These are phyloP conservation scores for Gyrodon lividus DNA, from an alignment of 768 basidiomycete genomes.

Conservation along the genomic window DNA sequence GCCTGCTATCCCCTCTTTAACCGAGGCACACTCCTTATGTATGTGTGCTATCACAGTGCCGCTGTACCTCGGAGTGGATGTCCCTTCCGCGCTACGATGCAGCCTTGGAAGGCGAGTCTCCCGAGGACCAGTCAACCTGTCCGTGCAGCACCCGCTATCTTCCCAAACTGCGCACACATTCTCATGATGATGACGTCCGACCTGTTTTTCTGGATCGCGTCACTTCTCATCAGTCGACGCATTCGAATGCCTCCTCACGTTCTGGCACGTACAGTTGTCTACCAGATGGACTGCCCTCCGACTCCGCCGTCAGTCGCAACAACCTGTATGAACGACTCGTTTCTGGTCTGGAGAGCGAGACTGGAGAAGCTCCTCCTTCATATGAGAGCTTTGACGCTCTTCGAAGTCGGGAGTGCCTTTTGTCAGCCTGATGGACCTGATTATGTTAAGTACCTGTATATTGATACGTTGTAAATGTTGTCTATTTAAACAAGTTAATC, in stretches of 20 bases:
- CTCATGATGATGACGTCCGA: neutral
- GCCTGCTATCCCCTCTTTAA: slow-evolving; percentile 24
- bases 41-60: slow-evolving; percentile 48
- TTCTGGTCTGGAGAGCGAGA: slow-evolving; percentile 76
- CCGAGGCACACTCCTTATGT: neutral
- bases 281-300: slow-evolving; percentile 11
- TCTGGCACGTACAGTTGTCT: slow-evolving; percentile 21
- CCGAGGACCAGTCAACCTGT: slow-evolving; percentile 30
- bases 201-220: slow-evolving; percentile 25
- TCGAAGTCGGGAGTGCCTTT: neutral
- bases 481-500: neutral
- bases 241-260: slow-evolving; percentile 35
- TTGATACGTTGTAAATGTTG: neutral
- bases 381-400: slow-evolving; percentile 11
- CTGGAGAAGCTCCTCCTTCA: slow-evolving; percentile 80
- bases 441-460: too few relatives aligned
- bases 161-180: slow-evolving; percentile 12
- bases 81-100: slow-evolving; percentile 75
- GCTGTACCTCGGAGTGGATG: slow-evolving; percentile 78
- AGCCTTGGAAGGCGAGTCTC: slow-evolving; percentile 12
- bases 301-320: slow-evolving; percentile 43
- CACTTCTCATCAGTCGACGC: slow-evolving; percentile 31
- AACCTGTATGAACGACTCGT: slow-evolving; percentile 76
- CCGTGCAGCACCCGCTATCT: slow-evolving; percentile 39
- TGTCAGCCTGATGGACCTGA: neutral